Base-by-base conservation (phyloP, 176 grass and related monocot species). In the Musa beccarii region DNA sequence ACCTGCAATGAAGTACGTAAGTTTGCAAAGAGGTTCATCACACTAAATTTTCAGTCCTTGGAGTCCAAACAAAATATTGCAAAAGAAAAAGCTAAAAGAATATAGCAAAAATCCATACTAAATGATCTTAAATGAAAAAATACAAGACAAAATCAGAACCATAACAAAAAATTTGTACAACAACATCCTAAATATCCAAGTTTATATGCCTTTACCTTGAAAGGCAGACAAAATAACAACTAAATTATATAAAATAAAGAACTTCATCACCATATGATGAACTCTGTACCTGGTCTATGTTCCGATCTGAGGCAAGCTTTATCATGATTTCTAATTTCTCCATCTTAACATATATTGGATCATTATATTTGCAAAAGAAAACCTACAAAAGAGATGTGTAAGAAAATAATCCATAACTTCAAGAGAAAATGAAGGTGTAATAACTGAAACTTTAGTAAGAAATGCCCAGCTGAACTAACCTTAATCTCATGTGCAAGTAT, bases 331-430 rank as follows among this genome's bases (percentile, higher is more conserved):
- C 95, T 63, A 99, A 73, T 74, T 99, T 99, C 79, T 99, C 95
- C 95, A 99, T 99, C 85, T 99, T 99, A 73, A 99, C 95, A 86
- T 99, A 99, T 75, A 99, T 84, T 57, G 72, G 72, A 20, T 74
- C 72, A 57, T 99, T 99, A 79, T 99, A 99, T 83, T 99, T 99
- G 91, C 95, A 99, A 86, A 99, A 99, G 86, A 99, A 99, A 61
- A 99, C 95, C 95, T 98, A 85, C 67, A 78, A 34, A 78, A 49
- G 34, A 51, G 65, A 78, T 54, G 9, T 22, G 54, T 56, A 77
- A 69, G 43, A 71, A 68, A 28, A 68, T 5, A 43, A 52, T 13
- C 50, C 25, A 17, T 8, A 54, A 85, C 56, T 59, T 77, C 19
- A 50, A 64, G 1, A 52, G 16, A 24, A 68, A 17, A 53, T 43